These are phyloP conservation scores for Silene uniflora DNA, from an alignment of 148 eudicot genomes.

Conservation along the genomic window DNA sequence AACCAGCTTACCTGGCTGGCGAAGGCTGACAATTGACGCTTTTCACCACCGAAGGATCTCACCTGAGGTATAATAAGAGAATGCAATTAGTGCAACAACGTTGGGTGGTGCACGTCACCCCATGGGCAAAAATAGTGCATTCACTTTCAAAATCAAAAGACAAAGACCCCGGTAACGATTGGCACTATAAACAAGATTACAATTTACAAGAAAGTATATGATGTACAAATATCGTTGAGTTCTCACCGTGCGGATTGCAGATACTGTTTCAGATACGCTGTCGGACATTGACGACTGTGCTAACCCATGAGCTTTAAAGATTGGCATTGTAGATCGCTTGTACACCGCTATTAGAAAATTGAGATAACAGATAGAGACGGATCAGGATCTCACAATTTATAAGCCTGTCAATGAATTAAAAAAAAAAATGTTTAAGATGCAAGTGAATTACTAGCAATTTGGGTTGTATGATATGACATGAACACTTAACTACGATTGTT, in stretches of 20 bases:
- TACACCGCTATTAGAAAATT: slow-evolving; percentile 61
- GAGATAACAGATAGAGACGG: slow-evolving; percentile 17
- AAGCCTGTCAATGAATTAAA: background rate
- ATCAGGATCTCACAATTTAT: background rate
- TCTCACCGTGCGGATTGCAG: slow-evolving; percentile 96
- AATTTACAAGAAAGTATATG: slow-evolving; percentile 2
- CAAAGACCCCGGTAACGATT: background rate
- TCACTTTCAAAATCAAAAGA: slow-evolving; percentile 3
- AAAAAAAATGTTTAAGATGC: slow-evolving; percentile 1
- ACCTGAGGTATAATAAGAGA: slow-evolving; percentile 48
- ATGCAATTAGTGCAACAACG: slow-evolving; percentile 18
- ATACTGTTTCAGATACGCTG: slow-evolving; percentile 83
- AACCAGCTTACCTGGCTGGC: slow-evolving; percentile 62
- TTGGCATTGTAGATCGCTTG: slow-evolving; percentile 79
- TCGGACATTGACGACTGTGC: slow-evolving; percentile 89
- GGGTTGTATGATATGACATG: background rate
- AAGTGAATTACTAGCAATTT: background rate
- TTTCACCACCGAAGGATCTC: slow-evolving; percentile 95
- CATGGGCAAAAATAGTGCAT: slow-evolving; percentile 2
- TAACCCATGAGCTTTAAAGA: slow-evolving; percentile 82
- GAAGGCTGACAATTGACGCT: slow-evolving; percentile 87
- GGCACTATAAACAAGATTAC: background rate
- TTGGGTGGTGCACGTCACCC: background rate
- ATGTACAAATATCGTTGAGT: slow-evolving; percentile 15
- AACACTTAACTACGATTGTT: background rate